Percentiles rank a stretch among this genome's conserved stretches.
Evolutionary conservation across 139 green algal genomes (phyloP).

Genomic region (Desmodesmus armatus): DNA sequence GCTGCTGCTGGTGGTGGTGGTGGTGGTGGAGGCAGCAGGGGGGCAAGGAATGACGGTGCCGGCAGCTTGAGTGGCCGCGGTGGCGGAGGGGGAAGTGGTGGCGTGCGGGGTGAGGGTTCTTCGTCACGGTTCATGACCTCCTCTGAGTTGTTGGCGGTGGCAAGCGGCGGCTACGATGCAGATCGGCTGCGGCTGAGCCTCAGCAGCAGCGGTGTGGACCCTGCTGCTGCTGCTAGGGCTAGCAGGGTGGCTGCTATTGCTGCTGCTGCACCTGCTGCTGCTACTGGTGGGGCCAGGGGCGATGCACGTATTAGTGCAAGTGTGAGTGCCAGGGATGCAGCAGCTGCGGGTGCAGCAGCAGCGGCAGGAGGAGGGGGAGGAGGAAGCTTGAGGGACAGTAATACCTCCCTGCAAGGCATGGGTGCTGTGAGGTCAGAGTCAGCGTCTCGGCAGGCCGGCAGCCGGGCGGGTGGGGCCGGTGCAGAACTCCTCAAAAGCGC

Average conservation of each 20-base stretch:
- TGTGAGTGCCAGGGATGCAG: neutral
- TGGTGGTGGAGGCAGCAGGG: conserved; percentile 7
- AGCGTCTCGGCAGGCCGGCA: too few species aligned
- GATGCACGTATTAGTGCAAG: neutral
- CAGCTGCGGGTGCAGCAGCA: conserved; percentile 27
- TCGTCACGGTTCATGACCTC: too few species aligned
- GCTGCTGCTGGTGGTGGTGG: too few species aligned
- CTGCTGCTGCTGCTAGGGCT: neutral
- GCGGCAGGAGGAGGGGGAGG: neutral
- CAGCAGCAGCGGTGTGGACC: neutral
- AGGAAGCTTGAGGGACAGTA: neutral
- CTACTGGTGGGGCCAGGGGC: neutral
- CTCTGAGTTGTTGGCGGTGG: too few species aligned
- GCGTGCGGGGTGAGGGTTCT: too few species aligned
- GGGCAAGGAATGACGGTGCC: too few species aligned
- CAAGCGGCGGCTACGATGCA: too few species aligned
- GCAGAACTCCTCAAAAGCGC: too few species aligned
- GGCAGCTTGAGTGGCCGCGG: too few species aligned
- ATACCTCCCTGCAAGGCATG: neutral
- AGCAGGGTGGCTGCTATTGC: neutral
- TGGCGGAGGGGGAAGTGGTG: too few species aligned
- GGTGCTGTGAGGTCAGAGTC: neutral
- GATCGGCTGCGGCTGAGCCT: too few species aligned
- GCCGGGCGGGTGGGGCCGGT: too few species aligned
- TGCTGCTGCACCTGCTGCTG: neutral